Evolutionary conservation across 495 filamentous ascomycete genomes (phyloP), one percentile per base, ranked within the genome.

Genomic region (Letharia lupina): DNA sequence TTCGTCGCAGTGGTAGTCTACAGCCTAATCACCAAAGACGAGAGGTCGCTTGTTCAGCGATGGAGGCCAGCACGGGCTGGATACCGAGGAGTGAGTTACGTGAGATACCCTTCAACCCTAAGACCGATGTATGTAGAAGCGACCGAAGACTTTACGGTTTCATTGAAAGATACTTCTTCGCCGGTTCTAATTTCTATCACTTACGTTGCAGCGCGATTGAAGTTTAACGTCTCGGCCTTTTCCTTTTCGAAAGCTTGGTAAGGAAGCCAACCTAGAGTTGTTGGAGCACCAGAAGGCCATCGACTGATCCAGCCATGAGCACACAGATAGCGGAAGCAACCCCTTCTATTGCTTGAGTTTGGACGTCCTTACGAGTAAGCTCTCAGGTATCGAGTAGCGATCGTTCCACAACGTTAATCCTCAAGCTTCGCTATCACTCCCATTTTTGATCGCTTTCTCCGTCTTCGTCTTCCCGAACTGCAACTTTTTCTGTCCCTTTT

Each of bases 401-500:
- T 9, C 7, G 52, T 33, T 18, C 16, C 16, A 10, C 33, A 37
- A 37, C 16, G 18, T 20, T 6, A 11, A 0, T 5, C 2, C 28
- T 66, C 9, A 65, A 54, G 18, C 47, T n/a, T 65, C 67, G 28
- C 47, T 58, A 15, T 47, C 54, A 48, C 65, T 67, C 11, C 45
- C 57, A 31, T n/a, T 58, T 61, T 70, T 37, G 42, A 42, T 52
- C 23, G 67, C 50, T 44, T 57, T 58, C 60, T 69, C 40, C 61
- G 67, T 60, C 60, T 71, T 69, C 66, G 65, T 70, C 52, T 56
- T 50, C 44, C 54, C 71, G 33, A 68, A 67, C 23, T 66, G 65
- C 37, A 67, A 57, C 48, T 67, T 68, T 40, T 56, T 64, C 42
- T 69, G 66, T n/a, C 62, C 66, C 60, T 68, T 71, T 54, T 67